Base-by-base conservation (phyloP, 2,329 filamentous ascomycete genomes). In the Paecilomyces sp. region DNA sequence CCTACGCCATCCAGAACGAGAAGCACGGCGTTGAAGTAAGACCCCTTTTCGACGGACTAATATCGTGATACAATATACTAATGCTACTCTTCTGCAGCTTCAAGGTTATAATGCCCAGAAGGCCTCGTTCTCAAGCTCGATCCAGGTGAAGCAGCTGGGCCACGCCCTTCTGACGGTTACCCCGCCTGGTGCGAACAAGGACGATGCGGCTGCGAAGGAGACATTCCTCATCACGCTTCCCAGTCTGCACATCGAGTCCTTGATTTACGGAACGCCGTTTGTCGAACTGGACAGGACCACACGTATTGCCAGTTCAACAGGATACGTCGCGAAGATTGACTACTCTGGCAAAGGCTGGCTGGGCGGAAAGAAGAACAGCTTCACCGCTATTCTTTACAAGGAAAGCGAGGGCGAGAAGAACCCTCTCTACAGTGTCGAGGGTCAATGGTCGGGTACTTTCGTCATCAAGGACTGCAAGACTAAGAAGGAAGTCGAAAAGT, bases 61-160 rank as follows among this genome's bases (percentile, higher is more conserved):
- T 25, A 53, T 18, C 11, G 36, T 54, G 18, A 55, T 41, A 33
- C 56, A 22, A 55, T 33, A 33, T 53, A 12, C 9, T 57, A 25
- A 60, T 53, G 28, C 56, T 56, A 55, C 58, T 52, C 8, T 28
- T 24, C n/a, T 34, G 22, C 66, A 80, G 67, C 74, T 88, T 24
- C 81, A 86, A 79, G 93, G 93, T 57, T 97, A 96, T 79, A 97
- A 97, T 70, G 93, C 90, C 15, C 94, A 97, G 73, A 97, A 96
- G 76, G 92, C 93, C 3, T 95, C 91, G 15, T 97, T 99, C 77
- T 90, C 89, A 63, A 88, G 89, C 67, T 96, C 93, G 53, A 97
- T 97, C 75, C 89, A 93, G 70, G 89, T 99, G 71, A 96, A 95
- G 82, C 91, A 96, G 78, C 88, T 95, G 67, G 93, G 93, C 36